These are phyloP conservation scores for Jackrogersella minutella DNA, from an alignment of 495 filamentous ascomycete species.

Conservation along the genomic window DNA sequence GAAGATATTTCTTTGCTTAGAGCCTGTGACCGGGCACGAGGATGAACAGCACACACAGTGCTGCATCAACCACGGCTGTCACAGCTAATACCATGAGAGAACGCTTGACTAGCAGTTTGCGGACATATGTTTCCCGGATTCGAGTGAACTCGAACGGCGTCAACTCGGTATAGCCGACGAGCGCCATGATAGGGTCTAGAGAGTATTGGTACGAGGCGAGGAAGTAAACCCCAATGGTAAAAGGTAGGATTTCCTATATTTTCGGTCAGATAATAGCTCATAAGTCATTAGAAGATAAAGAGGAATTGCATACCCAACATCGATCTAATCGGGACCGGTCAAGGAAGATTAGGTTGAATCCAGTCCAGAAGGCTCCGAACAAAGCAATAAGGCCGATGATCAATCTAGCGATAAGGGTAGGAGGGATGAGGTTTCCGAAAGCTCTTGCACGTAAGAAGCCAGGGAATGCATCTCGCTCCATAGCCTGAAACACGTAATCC, in stretches of 20 bases:
- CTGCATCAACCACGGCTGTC: slow-evolving; percentile 76
- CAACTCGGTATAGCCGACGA: slow-evolving; percentile 92
- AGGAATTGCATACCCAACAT: slow-evolving; percentile 73
- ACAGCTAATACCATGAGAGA: slow-evolving; percentile 77
- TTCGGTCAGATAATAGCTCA: slow-evolving; percentile 3
- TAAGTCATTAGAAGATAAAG: background rate
- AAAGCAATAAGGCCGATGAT: slow-evolving; percentile 86
- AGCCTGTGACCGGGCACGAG: slow-evolving; percentile 91
- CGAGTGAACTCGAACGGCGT: slow-evolving; percentile 88
- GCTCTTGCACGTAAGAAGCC: slow-evolving; percentile 95
- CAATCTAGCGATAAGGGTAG: slow-evolving; percentile 81
- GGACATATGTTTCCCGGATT: slow-evolving; percentile 88
- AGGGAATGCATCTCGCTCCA: slow-evolving; percentile 98
- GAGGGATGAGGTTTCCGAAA: slow-evolving; percentile 90
- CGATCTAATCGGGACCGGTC: slow-evolving; percentile 75
- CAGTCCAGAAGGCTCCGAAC: slow-evolving; percentile 92
- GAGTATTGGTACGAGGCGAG: slow-evolving; percentile 92
- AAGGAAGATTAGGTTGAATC: slow-evolving; percentile 90
- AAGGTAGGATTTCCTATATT: slow-evolving; percentile 85
- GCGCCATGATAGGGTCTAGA: slow-evolving; percentile 87
- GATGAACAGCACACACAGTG: slow-evolving; percentile 82
- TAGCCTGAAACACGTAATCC: slow-evolving; percentile 99
- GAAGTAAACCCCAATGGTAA: slow-evolving; percentile 86
- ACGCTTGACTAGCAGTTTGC: slow-evolving; percentile 80
- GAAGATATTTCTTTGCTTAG: slow-evolving; percentile 48